A percentile compares a stretch with the other conserved stretches of the same genome.
Evolutionary conservation across 371 early-diverging fungal species (phyloP).

Genomic region (Saksenaea vasiformis): DNA sequence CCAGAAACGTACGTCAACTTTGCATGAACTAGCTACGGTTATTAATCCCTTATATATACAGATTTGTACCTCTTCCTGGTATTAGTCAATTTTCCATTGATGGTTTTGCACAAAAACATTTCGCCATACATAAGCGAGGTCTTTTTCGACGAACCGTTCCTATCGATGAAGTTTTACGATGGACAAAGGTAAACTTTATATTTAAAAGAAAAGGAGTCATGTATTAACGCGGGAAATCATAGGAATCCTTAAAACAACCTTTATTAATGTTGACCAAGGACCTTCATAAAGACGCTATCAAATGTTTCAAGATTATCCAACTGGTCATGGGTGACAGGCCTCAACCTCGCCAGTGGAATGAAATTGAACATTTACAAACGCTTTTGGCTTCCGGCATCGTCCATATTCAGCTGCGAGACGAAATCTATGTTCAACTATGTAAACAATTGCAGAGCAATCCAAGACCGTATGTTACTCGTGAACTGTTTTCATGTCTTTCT

Average conservation of each 20-base stretch:
- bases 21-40: background rate
- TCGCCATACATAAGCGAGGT: slow-evolving; percentile 88
- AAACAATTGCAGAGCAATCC: slow-evolving; percentile 91
- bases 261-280: slow-evolving; percentile 80
- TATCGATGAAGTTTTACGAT: slow-evolving; percentile 84
- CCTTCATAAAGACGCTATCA: slow-evolving; percentile 82
- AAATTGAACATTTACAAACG: slow-evolving; percentile 69
- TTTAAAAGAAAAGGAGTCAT: background rate
- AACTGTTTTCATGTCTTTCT: background rate
- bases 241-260: slow-evolving; percentile 79
- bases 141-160: slow-evolving; percentile 84
- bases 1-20: slow-evolving; percentile 12
- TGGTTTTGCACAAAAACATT: slow-evolving; percentile 91
- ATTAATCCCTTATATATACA: slow-evolving; percentile 15
- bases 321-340: slow-evolving; percentile 82
- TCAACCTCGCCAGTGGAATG: slow-evolving; percentile 30
- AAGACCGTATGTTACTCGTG: slow-evolving; percentile 52
- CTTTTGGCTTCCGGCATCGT: slow-evolving; percentile 78
- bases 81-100: slow-evolving; percentile 84
- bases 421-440: slow-evolving; percentile 92
- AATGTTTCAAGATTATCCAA: slow-evolving; percentile 84
- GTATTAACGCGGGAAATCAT: background rate
- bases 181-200: slow-evolving; percentile 61
- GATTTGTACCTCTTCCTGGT: slow-evolving; percentile 63
- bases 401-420: slow-evolving; percentile 83